Base-by-base conservation (phyloP, 1,284 basidiomycete species). In the Tilletia caries region DNA sequence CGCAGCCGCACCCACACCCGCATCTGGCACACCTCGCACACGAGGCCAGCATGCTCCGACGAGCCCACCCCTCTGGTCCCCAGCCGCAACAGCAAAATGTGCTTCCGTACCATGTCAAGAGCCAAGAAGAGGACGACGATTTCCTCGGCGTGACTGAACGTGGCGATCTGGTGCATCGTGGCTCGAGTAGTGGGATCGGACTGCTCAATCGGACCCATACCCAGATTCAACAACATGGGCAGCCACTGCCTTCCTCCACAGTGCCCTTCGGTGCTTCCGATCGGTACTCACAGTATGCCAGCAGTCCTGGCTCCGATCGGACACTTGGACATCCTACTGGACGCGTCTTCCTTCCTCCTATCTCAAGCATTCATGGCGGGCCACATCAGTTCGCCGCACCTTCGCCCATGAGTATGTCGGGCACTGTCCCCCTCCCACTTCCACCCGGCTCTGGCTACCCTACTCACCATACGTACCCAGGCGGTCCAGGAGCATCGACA, bases 81-180 rank as follows among this genome's bases (percentile, higher is more conserved):
- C 32, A 62, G 27, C 33, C 29, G 3, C 15, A 23, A 1, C 33
- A 13, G 58, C 58, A 20, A 18, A 8, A 23, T 29, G 13, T 65
- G 37, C 41, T 3, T n/a, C 25, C 58, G 58, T 60, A 29, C 60
- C 25, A 64, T 34, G n/a, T 44, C 25, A 34, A 44, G n/a, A 37
- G 46, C 29, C 34, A 67, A 25, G 68, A 66, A 5, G 50, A 50
- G 1, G 67, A 71, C n/a, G 67, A 66, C 33, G 68, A 73, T 41
- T 70, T 74, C 54, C 43, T 74, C 13, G 71, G 71, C 8, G 65
- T 73, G 20, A 74, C 73, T 46, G 71, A 72, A 29, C 68, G 71
- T 34, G 78, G 78, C 18, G 75, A 78, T 46, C 70, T 76, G 4
- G 72, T 74, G n/a, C 77, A 79, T 50, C 74, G 77, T n/a, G 78